Base-by-base conservation (phyloP, 1,284 basidiomycete genomes). In the Moniliella sp. region DNA sequence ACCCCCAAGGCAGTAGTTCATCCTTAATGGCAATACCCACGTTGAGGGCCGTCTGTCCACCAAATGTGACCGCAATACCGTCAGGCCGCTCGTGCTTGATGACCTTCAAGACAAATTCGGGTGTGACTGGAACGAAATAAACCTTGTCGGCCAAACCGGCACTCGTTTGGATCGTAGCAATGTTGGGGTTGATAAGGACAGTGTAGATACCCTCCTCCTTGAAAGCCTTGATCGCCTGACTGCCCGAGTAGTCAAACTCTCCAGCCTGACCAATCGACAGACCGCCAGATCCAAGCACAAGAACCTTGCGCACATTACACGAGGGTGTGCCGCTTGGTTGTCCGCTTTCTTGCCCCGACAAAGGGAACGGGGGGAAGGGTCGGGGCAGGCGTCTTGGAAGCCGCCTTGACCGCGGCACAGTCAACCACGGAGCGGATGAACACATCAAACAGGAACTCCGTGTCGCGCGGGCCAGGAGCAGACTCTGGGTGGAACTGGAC, bases 401-500 rank as follows among this genome's bases (percentile, higher is more conserved):
- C 17, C 13, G 76, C 67, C 21, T 68, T 65, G 34, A 71, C 70
- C n/a, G 75, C 76, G 33, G 73, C 72, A 53, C 75, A 81, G 51
- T 82, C 76, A 25, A 71, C 61, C 52, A 94, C 72, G 54, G 78
- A 80, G 61, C 77, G 72, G 54, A 97, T 74, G 69, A 99, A 99
- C 27, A 91, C 83, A 44, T 97, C 86, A 61, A 97, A 99, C 37
- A 99, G 69, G 67, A 93, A 97, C 63, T 97, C 91, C 36, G 91
- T 97, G 61, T 99, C 91, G 38, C 84, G 73, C 15, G 91, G 91
- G 25, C 91, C 91, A n/a, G 91, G 86, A 3, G 81, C 84, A 25
- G 82, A 88, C 63, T 99, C 91, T 23, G 91, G 91, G 63, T 99
- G 91, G 69, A 99, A 99, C 61, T 97, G 91, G n/a, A 97, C 88